These are phyloP conservation scores for Cytidiella melzeri DNA, from an alignment of 768 basidiomycete genomes.

Conservation along the genomic window DNA sequence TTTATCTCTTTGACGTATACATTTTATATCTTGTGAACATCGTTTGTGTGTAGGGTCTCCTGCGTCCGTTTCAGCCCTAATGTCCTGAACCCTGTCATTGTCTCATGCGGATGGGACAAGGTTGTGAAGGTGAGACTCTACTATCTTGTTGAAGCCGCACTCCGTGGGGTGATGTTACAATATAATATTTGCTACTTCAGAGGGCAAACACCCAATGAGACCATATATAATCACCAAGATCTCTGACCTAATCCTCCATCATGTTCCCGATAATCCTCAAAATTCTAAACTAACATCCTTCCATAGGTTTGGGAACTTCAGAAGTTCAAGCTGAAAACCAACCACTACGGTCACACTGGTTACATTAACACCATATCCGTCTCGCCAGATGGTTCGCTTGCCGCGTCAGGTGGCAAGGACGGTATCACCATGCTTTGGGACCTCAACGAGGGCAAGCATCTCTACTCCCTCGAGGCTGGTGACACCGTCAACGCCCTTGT, in stretches of 20 bases:
- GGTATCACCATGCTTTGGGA: constrained; percentile 99
- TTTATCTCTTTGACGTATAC: constrained; percentile 8
- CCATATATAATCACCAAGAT: constrained; percentile 31
- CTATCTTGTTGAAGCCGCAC: not conserved
- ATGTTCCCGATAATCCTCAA: not conserved
- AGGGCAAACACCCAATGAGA: constrained; percentile 25
- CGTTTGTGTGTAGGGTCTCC: constrained; percentile 68
- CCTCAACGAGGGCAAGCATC: constrained; percentile 99
- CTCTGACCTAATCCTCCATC: constrained; percentile 20
- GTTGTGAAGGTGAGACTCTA: constrained; percentile 84
- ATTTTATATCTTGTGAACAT: not conserved
- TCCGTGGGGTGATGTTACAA: constrained; percentile 22
- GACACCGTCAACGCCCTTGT: constrained; percentile 98
- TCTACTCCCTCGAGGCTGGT: constrained; percentile 98
- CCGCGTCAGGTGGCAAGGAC: constrained; percentile 98
- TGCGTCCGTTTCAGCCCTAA: constrained; percentile 99
- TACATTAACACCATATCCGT: constrained; percentile 99
- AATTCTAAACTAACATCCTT: not conserved
- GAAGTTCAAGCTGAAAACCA: constrained; percentile 99
- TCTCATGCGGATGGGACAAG: constrained; percentile 99
- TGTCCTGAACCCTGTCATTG: constrained; percentile 94
- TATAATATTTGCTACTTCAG: constrained; percentile 30
- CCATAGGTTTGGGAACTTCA: constrained; percentile 96
- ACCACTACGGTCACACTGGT: constrained; percentile 99
- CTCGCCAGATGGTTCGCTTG: constrained; percentile 97